phyloP scores from a whole-genome alignment of 1,139 yeast genomes.

The Taphrina populina region DNA sequence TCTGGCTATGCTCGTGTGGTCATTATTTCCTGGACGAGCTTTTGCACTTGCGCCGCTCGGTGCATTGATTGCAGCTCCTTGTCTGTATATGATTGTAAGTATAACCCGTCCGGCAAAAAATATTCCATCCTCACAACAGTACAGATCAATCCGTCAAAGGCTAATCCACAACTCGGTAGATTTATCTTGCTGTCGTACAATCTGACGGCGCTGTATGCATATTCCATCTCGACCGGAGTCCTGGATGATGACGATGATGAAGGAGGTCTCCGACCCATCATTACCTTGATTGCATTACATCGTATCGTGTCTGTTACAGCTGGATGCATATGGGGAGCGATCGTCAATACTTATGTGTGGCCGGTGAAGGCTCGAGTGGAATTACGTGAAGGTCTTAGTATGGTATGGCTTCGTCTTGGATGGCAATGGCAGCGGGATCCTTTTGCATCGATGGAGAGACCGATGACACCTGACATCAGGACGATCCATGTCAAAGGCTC shows the following conservation, averaged over 20 bases:
- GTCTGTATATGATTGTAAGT: constrained; percentile 65
- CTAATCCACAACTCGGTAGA: constrained; percentile 49
- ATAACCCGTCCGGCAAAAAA: no score
- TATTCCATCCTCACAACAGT: no score
- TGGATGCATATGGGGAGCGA: constrained; percentile 76
- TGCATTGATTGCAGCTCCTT: constrained; percentile 58
- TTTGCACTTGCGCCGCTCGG: constrained; percentile 59
- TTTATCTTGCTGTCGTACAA: constrained; percentile 75
- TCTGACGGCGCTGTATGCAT: constrained; percentile 73
- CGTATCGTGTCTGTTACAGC: constrained; percentile 68
- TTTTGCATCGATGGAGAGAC: constrained; percentile 26
- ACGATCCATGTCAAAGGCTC: constrained; percentile 30
- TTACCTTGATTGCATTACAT: constrained; percentile 73
- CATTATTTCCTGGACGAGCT: constrained; percentile 57
- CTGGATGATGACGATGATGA: constrained; percentile 60
- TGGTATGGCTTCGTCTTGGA: constrained; percentile 76
- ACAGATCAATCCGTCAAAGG: constrained; percentile 46
- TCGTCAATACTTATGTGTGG: constrained; percentile 52
- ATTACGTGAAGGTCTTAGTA: constrained; percentile 57
- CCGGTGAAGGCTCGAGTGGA: constrained; percentile 65
- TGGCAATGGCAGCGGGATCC: constrained; percentile 70
- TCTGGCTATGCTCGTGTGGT: constrained; percentile 62
- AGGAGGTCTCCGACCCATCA: constrained; percentile 67
- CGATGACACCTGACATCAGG: constrained; percentile 33
- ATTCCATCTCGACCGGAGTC: constrained; percentile 62